Evolutionary conservation across 2,329 filamentous ascomycete species (phyloP).

Genomic region (Penicillium corylophilum): DNA sequence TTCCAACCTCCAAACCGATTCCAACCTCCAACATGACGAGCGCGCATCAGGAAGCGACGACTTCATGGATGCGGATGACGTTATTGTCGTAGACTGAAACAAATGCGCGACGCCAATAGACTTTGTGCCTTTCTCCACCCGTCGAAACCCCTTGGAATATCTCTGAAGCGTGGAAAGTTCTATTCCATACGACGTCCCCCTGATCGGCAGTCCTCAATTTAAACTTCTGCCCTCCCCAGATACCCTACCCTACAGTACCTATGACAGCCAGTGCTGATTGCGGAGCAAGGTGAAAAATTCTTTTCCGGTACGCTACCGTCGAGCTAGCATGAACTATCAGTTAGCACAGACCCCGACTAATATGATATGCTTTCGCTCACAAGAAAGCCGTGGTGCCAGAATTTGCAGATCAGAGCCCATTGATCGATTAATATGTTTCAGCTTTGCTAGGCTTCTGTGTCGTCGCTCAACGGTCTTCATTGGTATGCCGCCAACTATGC

Average conservation of each 20-base stretch:
- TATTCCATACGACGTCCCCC: conserved; percentile 6
- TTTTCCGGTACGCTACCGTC: background rate
- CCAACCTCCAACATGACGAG: conserved; percentile 14
- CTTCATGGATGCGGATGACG: conserved; percentile 36
- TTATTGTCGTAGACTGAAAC: conserved; percentile 34
- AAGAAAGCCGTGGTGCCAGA: background rate
- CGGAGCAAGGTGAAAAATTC: background rate
- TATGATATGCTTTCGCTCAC: background rate
- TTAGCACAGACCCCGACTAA: background rate
- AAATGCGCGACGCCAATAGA: background rate
- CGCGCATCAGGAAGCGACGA: conserved; percentile 8
- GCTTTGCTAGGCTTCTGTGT: conserved; percentile 3
- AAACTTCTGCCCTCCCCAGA: conserved; percentile 8
- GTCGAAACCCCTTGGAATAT: background rate
- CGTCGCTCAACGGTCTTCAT: background rate
- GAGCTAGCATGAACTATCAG: background rate
- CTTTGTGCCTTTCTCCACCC: conserved; percentile 1
- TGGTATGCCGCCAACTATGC: background rate
- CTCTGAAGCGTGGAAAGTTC: conserved; percentile 2
- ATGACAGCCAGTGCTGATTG: conserved; percentile 5
- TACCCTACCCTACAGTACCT: conserved; percentile 1
- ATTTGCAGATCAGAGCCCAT: conserved; percentile 2
- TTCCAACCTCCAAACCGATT: conserved; percentile 16
- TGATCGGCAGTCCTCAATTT: conserved; percentile 15
- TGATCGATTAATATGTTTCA: conserved; percentile 13